Evolutionary conservation across 2,329 filamentous ascomycete genomes (phyloP).

Genomic region (Arachnopeziza araneosa): DNA sequence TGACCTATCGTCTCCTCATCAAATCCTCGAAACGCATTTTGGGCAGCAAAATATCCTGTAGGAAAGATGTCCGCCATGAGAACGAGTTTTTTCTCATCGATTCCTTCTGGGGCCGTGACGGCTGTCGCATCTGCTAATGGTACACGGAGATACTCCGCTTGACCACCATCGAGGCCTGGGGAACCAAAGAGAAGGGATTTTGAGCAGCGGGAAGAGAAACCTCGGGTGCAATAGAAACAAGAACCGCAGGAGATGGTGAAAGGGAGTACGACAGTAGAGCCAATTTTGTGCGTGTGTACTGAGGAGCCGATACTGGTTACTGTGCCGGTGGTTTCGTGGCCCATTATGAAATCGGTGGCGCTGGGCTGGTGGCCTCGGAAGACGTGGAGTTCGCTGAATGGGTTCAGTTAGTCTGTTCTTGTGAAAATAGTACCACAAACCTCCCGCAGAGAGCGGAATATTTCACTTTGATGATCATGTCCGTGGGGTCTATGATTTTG

Average conservation of each 20-base stretch:
- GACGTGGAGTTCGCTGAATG: conserved; percentile 70
- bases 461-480: conserved; percentile 77
- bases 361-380: conserved; percentile 77
- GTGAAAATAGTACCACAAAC: conserved; percentile 47
- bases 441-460: conserved; percentile 85
- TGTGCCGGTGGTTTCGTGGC: conserved; percentile 81
- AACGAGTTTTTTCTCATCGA: conserved; percentile 70
- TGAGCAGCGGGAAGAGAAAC: conserved; percentile 72
- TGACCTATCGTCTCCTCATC: conserved; percentile 52
- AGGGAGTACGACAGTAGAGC: conserved; percentile 74
- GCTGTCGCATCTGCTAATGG: conserved; percentile 76
- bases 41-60: conserved; percentile 76
- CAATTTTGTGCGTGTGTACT: conserved; percentile 64
- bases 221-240: conserved; percentile 85
- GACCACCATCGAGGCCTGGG: conserved; percentile 64
- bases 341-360: conserved; percentile 57
- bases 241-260: conserved; percentile 70
- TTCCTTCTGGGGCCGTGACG: conserved; percentile 65
- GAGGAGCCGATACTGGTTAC: conserved; percentile 62
- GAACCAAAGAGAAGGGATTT: conserved; percentile 67
- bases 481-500: conserved; percentile 61
- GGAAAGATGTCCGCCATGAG: conserved; percentile 95
- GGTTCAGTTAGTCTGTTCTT: neutral
- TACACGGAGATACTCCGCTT: conserved; percentile 78
- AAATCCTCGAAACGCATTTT: conserved; percentile 65